Evolutionary conservation across 2,329 filamentous ascomycete genomes (phyloP).

Genomic region (Didymellaceae sp.): DNA sequence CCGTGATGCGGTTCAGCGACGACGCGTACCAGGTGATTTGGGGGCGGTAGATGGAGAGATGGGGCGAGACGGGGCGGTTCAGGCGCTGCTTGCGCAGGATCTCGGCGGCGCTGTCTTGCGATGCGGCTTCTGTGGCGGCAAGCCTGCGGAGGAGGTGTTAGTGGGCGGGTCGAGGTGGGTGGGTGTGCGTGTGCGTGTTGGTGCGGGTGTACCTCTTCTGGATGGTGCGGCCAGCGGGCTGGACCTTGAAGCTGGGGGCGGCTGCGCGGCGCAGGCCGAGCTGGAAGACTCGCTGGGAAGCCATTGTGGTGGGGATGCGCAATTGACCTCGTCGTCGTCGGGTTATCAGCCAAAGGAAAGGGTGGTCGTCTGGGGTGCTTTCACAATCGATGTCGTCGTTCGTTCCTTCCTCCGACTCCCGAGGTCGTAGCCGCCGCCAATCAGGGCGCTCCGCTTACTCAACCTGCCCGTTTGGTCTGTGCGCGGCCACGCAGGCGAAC

Average conservation of each 20-base stretch:
- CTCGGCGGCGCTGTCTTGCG: constrained; percentile 60
- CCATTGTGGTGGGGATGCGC: constrained; percentile 37
- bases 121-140: constrained; percentile 65
- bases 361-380: constrained; percentile 23
- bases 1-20: constrained; percentile 84
- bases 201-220: constrained; percentile 56
- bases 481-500: constrained; percentile 14
- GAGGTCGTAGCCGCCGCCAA: constrained; percentile 39
- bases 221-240: constrained; percentile 48
- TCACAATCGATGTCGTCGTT: constrained; percentile 40
- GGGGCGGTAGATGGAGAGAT: constrained; percentile 84
- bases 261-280: constrained; percentile 52
- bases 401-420: constrained; percentile 33
- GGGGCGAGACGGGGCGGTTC: constrained; percentile 80
- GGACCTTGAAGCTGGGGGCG: constrained; percentile 51
- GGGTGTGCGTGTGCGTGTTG: constrained; percentile 6
- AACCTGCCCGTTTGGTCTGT: constrained; percentile 3
- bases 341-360: constrained; percentile 29
- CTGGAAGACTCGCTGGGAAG: constrained; percentile 56
- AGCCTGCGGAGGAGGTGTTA: constrained; percentile 38
- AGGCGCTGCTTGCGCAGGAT: constrained; percentile 84
- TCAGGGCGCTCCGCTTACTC: constrained; percentile 28
- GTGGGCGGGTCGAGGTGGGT: constrained; percentile 1
- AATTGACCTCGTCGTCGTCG: constrained; percentile 24
- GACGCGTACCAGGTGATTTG: constrained; percentile 85